Percentiles rank a stretch among this genome's conserved stretches.
phyloP scores from a whole-genome alignment of 1,284 basidiomycete genomes.

The Agaricales sp. region DNA sequence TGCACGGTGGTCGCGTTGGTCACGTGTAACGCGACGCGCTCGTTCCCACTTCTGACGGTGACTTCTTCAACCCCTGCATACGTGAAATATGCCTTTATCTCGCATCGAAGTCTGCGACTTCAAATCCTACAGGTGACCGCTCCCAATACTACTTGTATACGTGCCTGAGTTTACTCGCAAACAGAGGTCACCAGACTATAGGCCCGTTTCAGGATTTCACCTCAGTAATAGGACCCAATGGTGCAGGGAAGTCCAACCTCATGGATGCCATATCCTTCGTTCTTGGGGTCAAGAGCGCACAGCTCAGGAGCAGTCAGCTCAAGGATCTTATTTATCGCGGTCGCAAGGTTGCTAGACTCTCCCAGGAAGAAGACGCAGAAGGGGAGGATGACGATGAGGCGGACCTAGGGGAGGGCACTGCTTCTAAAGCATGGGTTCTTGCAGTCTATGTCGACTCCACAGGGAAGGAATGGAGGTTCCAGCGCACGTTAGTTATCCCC shows the following conservation, averaged over 20 bases:
- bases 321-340: conserved; percentile 95
- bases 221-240: conserved; percentile 97
- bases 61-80: too few relatives aligned
- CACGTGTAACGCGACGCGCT: too few relatives aligned
- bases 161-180: conserved; percentile 8
- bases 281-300: conserved; percentile 89
- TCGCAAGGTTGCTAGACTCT: conserved; percentile 55
- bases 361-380: conserved; percentile 38
- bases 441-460: conserved; percentile 80
- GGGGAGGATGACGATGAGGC: conserved; percentile 44
- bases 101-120: conserved; percentile 87
- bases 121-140: conserved; percentile 79
- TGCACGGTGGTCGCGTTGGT: too few relatives aligned
- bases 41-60: too few relatives aligned
- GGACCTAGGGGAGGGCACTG: conserved; percentile 67
- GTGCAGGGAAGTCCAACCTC: conserved; percentile 96
- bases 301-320: conserved; percentile 87
- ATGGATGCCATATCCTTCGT: conserved; percentile 99
- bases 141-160: conserved; percentile 6
- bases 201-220: conserved; percentile 92
- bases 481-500: conserved; percentile 65
- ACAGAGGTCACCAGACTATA: conserved; percentile 75
- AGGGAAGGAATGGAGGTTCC: conserved; percentile 82
- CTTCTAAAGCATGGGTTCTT: conserved; percentile 89
- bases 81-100: conserved; percentile 70